Conservation (phyloP, 129 eudicot genomes). For the Lonicera japonica region DNA sequence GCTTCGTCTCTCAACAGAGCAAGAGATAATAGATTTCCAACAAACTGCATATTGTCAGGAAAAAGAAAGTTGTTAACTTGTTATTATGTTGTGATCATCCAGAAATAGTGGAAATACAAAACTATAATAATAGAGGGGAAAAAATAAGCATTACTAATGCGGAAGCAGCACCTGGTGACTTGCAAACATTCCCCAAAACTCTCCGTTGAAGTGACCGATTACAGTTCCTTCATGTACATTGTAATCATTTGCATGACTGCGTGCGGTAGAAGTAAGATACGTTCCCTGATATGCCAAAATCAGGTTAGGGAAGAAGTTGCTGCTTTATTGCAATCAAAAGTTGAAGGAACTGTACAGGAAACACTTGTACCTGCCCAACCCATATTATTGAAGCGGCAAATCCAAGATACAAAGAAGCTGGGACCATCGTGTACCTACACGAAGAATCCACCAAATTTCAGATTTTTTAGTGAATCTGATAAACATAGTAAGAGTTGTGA, state of each 20-base stretch:
- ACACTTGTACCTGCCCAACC: conserved; percentile 76
- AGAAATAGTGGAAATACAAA: background rate
- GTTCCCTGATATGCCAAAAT: conserved; percentile 60
- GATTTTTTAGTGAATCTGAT: background rate
- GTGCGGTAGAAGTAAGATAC: conserved; percentile 85
- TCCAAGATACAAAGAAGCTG: conserved; percentile 87
- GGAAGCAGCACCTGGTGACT: conserved; percentile 56
- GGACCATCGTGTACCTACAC: conserved; percentile 90
- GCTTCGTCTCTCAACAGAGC: conserved; percentile 59
- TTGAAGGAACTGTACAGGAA: background rate
- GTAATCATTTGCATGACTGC: conserved; percentile 66
- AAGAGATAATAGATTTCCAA: conserved; percentile 87
- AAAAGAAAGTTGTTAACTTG: conserved; percentile 1
- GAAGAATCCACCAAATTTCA: conserved; percentile 12
- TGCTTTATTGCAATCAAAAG: conserved; percentile 7
- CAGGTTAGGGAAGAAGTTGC: conserved; percentile 7
- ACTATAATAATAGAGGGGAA: conserved; percentile 3
- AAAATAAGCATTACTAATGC: background rate
- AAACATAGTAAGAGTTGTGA: background rate
- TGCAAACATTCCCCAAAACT: conserved; percentile 91
- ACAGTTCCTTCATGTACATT: conserved; percentile 79
- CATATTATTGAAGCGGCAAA: conserved; percentile 93
- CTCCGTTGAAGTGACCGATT: conserved; percentile 89
- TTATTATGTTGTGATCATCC: conserved; percentile 1
- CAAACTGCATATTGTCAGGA: conserved; percentile 48